Base-by-base conservation (phyloP, 495 filamentous ascomycete genomes). In the Clavariopsis aquatica region DNA sequence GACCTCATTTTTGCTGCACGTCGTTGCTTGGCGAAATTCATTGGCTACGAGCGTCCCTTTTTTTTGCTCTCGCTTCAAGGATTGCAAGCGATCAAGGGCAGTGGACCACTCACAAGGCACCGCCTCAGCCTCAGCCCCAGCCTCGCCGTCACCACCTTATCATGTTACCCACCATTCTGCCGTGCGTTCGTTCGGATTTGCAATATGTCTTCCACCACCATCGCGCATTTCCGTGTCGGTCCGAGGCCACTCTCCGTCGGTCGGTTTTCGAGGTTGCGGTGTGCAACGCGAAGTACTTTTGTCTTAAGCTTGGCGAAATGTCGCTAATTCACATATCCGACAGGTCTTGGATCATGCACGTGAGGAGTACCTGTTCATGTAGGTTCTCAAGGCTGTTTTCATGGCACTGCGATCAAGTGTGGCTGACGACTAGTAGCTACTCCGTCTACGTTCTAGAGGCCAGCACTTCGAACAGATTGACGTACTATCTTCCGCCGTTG, bases 381-480 rank as follows among this genome's bases (percentile, higher is more conserved):
- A 57, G 49, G 75, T 58, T 27, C 46, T 49, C 24, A 27, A 52
- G 46, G 38, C 24, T 23, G 31, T 20, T 49, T 49, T 29, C 57
- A 62, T 28, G 31, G 54, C 52, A 56, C 56, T 31, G 31, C 24
- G 41, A 58, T 65, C 72, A 52, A 76, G 31, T 47, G 56, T 23
- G 36, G 28, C 10, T 34, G 31, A 34, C 5, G 6, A 34, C 31
- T 6, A 34, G 15, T 60, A 78, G 75, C 20, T 78, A 76, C 62
- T 75, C 76, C 1, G 71, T 77, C 15, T 78, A 70, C 49, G 76
- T 78, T 2, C 65, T 78, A 12, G 76, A 78, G 63, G 75, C 75
- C 28, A 72, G 73, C 36, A 71, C 73, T 8, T 78, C 75, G 28
- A 77, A 78, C 59, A 62, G 75, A 12, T 59, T 78, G 52, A 77